Base-by-base conservation (phyloP, 164 flowering plant genomes). In the Sedum album region DNA sequence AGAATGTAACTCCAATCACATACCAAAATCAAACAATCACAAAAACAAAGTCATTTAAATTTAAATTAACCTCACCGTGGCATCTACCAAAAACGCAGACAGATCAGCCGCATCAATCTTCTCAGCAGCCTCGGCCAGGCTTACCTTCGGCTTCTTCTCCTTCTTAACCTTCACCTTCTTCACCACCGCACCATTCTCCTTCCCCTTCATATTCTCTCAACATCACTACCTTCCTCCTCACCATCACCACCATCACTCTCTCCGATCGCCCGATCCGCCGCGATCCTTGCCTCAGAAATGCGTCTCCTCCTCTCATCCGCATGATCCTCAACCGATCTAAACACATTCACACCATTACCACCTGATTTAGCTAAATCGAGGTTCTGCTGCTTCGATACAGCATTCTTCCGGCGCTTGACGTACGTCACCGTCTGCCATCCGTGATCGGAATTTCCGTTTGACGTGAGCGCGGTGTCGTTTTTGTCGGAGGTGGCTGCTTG, bases 341-440 rank as follows among this genome's bases (percentile, higher is more conserved):
- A 87, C 2, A 85, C 89, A 36, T 71, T 74, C 6, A 65, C 30
- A 23, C 75, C 83, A 20, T 73, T 71, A 62, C 57, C 26, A 14
- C 30, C 64, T 42, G 69, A 41, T 41, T 41, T 46, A 70, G 57
- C 35, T 20, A 57, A 11, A 41, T 41, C 21, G 70, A n/a, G 18
- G 6, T 28, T 33, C 62, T 57, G 61, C 31, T 55, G 62, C 62
- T 57, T 57, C 5, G 31, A 1, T 2, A 5, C 33, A 11, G 33
- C 64, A 33, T 72, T 11, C 68, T 80, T 85, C 30, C 80, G 69
- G 71, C 87, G 83, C 73, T 88, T 93, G 1, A 81, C 67, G 77
- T 92, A 88, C 42, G 81, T 75, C 17, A 94, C 98, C 73, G 80
- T 89, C 46, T 91, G 93, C 98, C 98, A 94, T 26, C 96, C 96